Conservation (phyloP, 495 filamentous ascomycete genomes). For the Penicillium robsamsonii region DNA sequence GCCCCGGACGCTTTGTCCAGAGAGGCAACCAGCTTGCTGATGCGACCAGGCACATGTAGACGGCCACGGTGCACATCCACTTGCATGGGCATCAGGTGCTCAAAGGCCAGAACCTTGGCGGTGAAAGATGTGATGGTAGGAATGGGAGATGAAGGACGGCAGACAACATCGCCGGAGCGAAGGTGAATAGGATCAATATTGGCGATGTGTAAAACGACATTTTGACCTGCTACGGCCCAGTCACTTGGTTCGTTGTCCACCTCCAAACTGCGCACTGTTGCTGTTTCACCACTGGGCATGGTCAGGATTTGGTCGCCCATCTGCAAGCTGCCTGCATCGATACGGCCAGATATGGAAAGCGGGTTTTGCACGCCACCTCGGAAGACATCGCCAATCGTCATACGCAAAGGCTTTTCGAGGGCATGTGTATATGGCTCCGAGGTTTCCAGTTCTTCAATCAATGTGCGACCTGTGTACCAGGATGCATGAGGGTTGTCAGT, state of each 20-base stretch:
- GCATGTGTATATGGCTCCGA: conserved; percentile 69
- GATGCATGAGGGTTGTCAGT: conserved; percentile 53
- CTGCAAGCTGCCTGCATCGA: conserved; percentile 82
- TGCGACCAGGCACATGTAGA: conserved; percentile 72
- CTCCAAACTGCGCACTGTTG: conserved; percentile 72
- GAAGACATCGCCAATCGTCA: conserved; percentile 83
- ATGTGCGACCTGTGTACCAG: conserved; percentile 79
- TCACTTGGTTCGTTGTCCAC: conserved; percentile 68
- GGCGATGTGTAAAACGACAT: conserved; percentile 76
- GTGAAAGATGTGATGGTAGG: conserved; percentile 66
- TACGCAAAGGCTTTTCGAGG: conserved; percentile 74
- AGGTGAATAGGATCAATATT: conserved; percentile 84
- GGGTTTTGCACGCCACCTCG: conserved; percentile 71
- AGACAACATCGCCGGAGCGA: conserved; percentile 80
- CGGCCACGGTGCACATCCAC: conserved; percentile 86
- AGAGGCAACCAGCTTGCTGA: conserved; percentile 64
- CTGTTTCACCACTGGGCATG: conserved; percentile 77
- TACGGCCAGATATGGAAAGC: conserved; percentile 77
- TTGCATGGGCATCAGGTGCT: conserved; percentile 80
- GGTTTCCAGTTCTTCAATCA: conserved; percentile 79
- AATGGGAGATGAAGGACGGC: conserved; percentile 65
- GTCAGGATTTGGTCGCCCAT: conserved; percentile 74
- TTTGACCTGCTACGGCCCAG: conserved; percentile 96
- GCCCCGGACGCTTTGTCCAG: conserved; percentile 72
- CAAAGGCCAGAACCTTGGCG: conserved; percentile 83